These are phyloP conservation scores for Quercus dentata DNA, from an alignment of 306 rosid species.

Conservation along the genomic window DNA sequence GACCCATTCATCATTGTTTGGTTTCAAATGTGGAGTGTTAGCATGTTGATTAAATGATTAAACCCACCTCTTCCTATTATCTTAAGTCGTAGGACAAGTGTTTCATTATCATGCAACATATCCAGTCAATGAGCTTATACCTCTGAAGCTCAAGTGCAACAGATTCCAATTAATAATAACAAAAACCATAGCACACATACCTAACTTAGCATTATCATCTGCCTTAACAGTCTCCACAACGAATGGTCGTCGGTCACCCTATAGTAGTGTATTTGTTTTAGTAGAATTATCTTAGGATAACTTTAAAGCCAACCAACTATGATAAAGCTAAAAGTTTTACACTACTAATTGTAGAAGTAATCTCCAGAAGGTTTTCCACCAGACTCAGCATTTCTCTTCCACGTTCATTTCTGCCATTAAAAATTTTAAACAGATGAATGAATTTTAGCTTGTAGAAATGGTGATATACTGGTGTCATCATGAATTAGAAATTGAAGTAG, in stretches of 20 bases:
- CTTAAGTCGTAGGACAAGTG: no score
- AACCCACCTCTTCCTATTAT: no score
- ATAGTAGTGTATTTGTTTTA: slow-evolving; percentile 17
- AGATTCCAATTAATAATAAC: slow-evolving; percentile 1
- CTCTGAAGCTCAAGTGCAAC: neutral
- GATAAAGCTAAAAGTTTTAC: slow-evolving; percentile 43
- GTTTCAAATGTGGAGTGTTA: no score
- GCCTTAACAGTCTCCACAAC: slow-evolving; percentile 95
- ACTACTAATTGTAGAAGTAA: slow-evolving; percentile 56
- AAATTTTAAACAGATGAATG: slow-evolving; percentile 5
- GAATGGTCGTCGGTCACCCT: slow-evolving; percentile 82
- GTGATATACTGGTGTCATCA: neutral
- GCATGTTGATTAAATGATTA: no score
- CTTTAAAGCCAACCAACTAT: slow-evolving; percentile 4
- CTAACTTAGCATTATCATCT: slow-evolving; percentile 87
- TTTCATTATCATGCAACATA: neutral
- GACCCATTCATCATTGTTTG: no score
- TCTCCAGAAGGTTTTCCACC: slow-evolving; percentile 66
- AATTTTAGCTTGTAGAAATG: slow-evolving; percentile 5
- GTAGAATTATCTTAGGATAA: neutral
- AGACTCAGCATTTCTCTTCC: slow-evolving; percentile 88
- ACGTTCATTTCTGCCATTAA: slow-evolving; percentile 73
- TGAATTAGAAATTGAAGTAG: neutral
- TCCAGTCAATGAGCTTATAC: neutral
- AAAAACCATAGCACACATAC: slow-evolving; percentile 34